Conservation (phyloP, 192 early-diverging fungal species). For the Rhizoclosmatium globosum region DNA sequence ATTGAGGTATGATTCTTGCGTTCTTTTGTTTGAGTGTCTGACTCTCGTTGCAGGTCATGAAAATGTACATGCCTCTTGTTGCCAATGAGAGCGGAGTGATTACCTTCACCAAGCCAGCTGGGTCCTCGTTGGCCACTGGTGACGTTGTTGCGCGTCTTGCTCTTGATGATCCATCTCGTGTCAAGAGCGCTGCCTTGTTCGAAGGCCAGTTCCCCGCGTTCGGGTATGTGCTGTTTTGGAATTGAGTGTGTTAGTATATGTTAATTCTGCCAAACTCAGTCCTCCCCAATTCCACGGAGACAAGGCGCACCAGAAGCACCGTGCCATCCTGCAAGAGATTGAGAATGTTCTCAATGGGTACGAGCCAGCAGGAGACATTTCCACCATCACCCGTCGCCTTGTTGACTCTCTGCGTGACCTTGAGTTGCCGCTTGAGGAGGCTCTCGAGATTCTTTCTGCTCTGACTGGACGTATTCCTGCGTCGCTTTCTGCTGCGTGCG, state of each 20-base stretch:
- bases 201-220: slow-evolving; percentile 56
- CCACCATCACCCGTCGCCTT: slow-evolving; percentile 75
- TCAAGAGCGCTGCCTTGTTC: slow-evolving; percentile 88
- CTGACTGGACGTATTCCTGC: slow-evolving; percentile 87
- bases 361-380: slow-evolving; percentile 78
- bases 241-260: background rate
- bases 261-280: slow-evolving; percentile 47
- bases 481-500: slow-evolving; percentile 51
- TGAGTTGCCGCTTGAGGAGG: slow-evolving; percentile 88
- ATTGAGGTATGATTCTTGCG: slow-evolving; percentile 76
- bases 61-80: slow-evolving; percentile 99
- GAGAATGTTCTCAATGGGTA: slow-evolving; percentile 88
- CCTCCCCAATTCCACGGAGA: slow-evolving; percentile 85
- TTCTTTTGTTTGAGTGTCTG: background rate
- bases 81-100: slow-evolving; percentile 91
- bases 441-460: slow-evolving; percentile 79
- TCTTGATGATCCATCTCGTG: slow-evolving; percentile 93
- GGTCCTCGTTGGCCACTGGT: slow-evolving; percentile 82
- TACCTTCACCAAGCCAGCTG: slow-evolving; percentile 88
- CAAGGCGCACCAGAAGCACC: slow-evolving; percentile 88
- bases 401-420: slow-evolving; percentile 75
- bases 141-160: slow-evolving; percentile 93
- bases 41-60: slow-evolving; percentile 76
- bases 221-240: slow-evolving; percentile 37
- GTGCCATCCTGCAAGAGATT: slow-evolving; percentile 65